These are phyloP conservation scores for Bothriochloa decipiens DNA, from an alignment of 176 grass and related monocot species.

Conservation along the genomic window DNA sequence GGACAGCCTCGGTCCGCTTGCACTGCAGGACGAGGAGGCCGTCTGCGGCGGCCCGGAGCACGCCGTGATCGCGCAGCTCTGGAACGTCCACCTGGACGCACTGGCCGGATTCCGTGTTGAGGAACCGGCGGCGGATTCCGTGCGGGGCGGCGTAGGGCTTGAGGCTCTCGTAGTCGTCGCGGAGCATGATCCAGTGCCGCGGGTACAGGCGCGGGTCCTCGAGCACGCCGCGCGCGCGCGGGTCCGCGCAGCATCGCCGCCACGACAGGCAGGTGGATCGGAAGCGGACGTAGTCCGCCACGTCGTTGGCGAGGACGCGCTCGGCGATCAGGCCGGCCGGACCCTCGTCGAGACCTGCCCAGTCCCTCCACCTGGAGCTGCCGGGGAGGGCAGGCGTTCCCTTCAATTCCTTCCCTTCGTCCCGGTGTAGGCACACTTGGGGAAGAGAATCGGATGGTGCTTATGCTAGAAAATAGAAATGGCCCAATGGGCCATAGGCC, in stretches of 20 bases:
- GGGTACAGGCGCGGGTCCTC: too few species aligned
- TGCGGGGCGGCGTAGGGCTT: background rate
- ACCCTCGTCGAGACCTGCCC: background rate
- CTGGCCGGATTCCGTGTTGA: background rate
- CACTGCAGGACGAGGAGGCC: background rate
- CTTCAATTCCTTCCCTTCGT: too few species aligned
- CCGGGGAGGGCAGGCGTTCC: background rate
- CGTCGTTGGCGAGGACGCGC: background rate
- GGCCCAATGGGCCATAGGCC: too few species aligned
- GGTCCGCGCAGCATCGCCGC: background rate
- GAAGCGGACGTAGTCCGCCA: background rate
- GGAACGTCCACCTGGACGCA: background rate
- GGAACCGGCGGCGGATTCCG: background rate
- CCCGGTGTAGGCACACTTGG: too few species aligned
- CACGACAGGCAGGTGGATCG: background rate
- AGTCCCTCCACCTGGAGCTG: background rate
- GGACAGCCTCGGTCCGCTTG: background rate
- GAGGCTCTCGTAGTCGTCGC: too few species aligned
- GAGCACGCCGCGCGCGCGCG: too few species aligned
- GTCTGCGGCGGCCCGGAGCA: background rate
- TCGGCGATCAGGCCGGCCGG: background rate
- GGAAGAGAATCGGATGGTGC: too few species aligned
- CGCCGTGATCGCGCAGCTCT: background rate
- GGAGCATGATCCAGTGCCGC: conserved; percentile 1
- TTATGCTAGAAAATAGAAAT: too few species aligned